Conservation (phyloP, 2,329 filamentous ascomycete genomes). For the Sporothrix inflata region DNA sequence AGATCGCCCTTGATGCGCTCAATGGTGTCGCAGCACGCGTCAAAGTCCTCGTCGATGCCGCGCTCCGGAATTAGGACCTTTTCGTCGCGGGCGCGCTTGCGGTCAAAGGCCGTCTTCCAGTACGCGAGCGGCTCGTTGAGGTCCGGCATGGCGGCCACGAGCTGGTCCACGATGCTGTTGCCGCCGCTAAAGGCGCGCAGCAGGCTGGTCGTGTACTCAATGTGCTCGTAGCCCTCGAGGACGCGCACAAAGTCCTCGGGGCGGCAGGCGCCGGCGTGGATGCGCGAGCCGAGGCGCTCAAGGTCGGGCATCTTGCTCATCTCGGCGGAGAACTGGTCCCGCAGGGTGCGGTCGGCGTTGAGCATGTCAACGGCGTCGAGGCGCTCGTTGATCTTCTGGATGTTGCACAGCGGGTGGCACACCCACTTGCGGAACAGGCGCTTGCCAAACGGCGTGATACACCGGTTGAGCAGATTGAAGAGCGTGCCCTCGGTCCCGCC, state of each 20-base stretch:
- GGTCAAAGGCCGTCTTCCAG: constrained; percentile 93
- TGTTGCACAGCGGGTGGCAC: constrained; percentile 89
- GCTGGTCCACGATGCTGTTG: constrained; percentile 79
- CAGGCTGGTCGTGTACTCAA: constrained; percentile 88
- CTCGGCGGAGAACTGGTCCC: constrained; percentile 85
- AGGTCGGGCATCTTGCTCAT: constrained; percentile 91
- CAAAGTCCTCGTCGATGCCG: constrained; percentile 90
- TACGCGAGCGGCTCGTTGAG: constrained; percentile 72
- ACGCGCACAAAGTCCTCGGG: constrained; percentile 92
- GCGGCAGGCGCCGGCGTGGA: constrained; percentile 89
- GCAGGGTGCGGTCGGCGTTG: constrained; percentile 78
- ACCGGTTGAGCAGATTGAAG: constrained; percentile 88
- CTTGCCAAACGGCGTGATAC: constrained; percentile 96
- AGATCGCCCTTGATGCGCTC: constrained; percentile 75
- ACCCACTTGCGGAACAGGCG: constrained; percentile 96
- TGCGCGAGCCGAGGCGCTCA: constrained; percentile 88
- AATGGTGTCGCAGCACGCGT: constrained; percentile 77
- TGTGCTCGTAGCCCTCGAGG: constrained; percentile 95
- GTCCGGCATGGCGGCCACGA: constrained; percentile 85
- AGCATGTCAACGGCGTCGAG: constrained; percentile 92
- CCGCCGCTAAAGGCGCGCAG: constrained; percentile 74
- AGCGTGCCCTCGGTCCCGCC: constrained; percentile 83
- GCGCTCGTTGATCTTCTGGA: constrained; percentile 85
- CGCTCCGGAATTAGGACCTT: constrained; percentile 83
- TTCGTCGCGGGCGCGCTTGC: constrained; percentile 73